Conservation (phyloP, 306 rosid species). For the Rubus idaeus region DNA sequence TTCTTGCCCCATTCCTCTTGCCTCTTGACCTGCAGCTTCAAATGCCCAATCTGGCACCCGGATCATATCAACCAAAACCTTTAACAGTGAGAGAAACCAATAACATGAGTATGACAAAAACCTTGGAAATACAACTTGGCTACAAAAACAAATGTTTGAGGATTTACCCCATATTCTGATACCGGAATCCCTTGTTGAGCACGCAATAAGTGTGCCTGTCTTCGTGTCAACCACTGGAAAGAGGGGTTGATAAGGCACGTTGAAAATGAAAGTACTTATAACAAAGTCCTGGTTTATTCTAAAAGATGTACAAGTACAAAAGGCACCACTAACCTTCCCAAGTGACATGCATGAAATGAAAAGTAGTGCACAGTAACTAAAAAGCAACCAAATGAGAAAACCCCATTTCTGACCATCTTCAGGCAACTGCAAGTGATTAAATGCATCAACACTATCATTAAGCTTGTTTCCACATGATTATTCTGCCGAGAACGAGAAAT, state of each 20-base stretch:
- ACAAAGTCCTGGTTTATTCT: slow-evolving; percentile 11
- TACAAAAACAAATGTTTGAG: neutral
- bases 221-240: slow-evolving; percentile 87
- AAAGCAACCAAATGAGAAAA: slow-evolving; percentile 94
- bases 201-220: slow-evolving; percentile 89
- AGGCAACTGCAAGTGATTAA: slow-evolving; percentile 63
- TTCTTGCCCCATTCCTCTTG: slow-evolving; percentile 93
- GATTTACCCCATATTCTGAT: slow-evolving; percentile 86
- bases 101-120: slow-evolving; percentile 11
- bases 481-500: neutral
- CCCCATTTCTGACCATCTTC: slow-evolving; percentile 98
- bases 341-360: slow-evolving; percentile 88
- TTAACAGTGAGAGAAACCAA: slow-evolving; percentile 29
- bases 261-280: slow-evolving; percentile 11
- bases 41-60: slow-evolving; percentile 99
- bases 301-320: neutral
- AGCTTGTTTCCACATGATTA: slow-evolving; percentile 13
- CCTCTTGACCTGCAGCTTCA: slow-evolving; percentile 98
- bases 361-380: slow-evolving; percentile 87
- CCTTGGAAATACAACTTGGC: neutral
- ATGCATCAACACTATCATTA: slow-evolving; percentile 27
- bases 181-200: slow-evolving; percentile 97
- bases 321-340: slow-evolving; percentile 68
- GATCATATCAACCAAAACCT: slow-evolving; percentile 94
- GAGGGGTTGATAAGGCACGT: neutral